Base-by-base conservation (phyloP, 2,329 filamentous ascomycete genomes). In the Fusarium multiceps region DNA sequence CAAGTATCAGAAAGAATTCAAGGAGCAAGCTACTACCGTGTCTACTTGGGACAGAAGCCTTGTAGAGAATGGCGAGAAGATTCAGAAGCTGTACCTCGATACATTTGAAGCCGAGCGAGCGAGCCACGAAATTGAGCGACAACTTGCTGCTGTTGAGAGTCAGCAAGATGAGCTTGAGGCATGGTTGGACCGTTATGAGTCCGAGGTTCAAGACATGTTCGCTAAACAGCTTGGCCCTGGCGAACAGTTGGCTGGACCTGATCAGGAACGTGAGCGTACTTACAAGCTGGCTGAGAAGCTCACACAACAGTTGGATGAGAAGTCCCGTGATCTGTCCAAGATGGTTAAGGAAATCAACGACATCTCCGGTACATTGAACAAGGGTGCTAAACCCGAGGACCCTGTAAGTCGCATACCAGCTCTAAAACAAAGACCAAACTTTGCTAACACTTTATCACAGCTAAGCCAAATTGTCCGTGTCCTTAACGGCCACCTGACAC, bases 311-410 rank as follows among this genome's bases (percentile, higher is more conserved):
- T 85, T 99, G 70, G 94, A 97, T 61, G 94, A 97, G 74, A 97
- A 98, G 89, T 94, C 93, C 77, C 93, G 93, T 78, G 94, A 97
- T 78, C 85, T 99, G 68, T 90, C 89, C 49, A 95, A 93, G 82
- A 98, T 99, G 94, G 97, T 99, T 74, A 94, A 97, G 78, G 96
- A 98, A 81, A 97, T 99, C 78, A 99, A 99, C 78, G 89, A 91
- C 73, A 95, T 97, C 67, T 96, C 93, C n/a, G 88, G 92, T 57
- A 93, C 90, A 25, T 83, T 99, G 71, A 95, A 90, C 86, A 97
- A 97, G 86, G 93, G 92, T 62, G 91, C 88, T 81, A 97, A 97
- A 81, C 88, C 93, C 28, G 93, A 96, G 79, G 93, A 96, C 81
- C 93, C 93, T 72, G 93, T 96, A 87, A 82, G 90, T 87, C 75